A percentile compares a stretch with the other conserved stretches of the same genome.
Evolutionary conservation across 345 rosid species (phyloP).

Genomic region (Passiflora organensis): DNA sequence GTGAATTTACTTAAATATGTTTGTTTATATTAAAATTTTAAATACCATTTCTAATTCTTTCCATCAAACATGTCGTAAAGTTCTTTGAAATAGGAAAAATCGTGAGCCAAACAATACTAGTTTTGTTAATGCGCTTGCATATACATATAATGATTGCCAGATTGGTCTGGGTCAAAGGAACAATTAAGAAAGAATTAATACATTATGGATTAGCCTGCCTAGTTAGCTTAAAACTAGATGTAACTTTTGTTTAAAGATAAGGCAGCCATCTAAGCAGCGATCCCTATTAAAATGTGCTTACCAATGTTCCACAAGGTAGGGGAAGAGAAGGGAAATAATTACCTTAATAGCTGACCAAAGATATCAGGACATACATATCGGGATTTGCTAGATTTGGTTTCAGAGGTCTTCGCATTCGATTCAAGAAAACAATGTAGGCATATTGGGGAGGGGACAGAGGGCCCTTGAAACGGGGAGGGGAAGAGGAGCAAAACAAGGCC

Average conservation of each 20-base stretch:
- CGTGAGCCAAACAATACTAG: too few species aligned
- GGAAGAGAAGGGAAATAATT: slow-evolving; percentile 1
- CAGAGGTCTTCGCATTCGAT: slow-evolving; percentile 22
- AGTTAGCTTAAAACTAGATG: neutral
- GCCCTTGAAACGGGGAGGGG: slow-evolving; percentile 25
- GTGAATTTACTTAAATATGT: too few species aligned
- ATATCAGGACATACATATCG: slow-evolving; percentile 34
- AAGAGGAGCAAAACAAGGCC: slow-evolving; percentile 23
- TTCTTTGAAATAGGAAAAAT: too few species aligned
- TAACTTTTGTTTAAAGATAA: neutral
- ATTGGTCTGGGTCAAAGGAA: too few species aligned
- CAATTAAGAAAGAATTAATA: too few species aligned
- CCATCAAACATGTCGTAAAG: too few species aligned
- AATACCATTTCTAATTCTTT: too few species aligned
- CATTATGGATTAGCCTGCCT: neutral
- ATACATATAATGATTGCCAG: too few species aligned
- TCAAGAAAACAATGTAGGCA: slow-evolving; percentile 8
- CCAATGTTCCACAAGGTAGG: neutral
- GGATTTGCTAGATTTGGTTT: slow-evolving; percentile 71
- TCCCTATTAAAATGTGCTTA: neutral
- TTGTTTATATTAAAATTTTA: too few species aligned
- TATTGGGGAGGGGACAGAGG: slow-evolving; percentile 18
- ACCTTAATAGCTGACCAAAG: neutral
- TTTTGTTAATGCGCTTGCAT: too few species aligned
- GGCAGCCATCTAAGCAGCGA: slow-evolving; percentile 1